phyloP scores from a whole-genome alignment of 345 rosid genomes.

The Anacardium occidentale region DNA sequence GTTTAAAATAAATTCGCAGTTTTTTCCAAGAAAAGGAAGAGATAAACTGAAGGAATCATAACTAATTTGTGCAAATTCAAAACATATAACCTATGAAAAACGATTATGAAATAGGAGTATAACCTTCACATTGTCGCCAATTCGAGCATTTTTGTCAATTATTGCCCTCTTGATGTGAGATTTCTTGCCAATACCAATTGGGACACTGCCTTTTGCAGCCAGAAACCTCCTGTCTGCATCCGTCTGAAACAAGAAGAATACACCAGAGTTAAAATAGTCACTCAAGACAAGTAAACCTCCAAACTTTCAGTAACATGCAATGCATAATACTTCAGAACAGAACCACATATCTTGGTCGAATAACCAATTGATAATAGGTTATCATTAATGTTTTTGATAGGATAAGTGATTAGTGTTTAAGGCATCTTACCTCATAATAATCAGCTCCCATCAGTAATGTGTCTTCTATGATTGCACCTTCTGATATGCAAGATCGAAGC shows the following conservation, averaged over 20 bases:
- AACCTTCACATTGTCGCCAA: slow-evolving; percentile 89
- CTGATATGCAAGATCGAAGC: slow-evolving; percentile 92
- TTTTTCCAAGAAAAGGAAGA: neutral
- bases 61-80: neutral
- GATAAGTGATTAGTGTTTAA: neutral
- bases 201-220: slow-evolving; percentile 87
- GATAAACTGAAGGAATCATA: neutral
- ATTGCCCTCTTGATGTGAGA: slow-evolving; percentile 92
- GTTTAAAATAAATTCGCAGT: too few species aligned
- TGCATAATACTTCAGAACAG: neutral
- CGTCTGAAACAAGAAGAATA: slow-evolving; percentile 44
- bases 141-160: slow-evolving; percentile 91
- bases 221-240: slow-evolving; percentile 82
- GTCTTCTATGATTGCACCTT: slow-evolving; percentile 93
- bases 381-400: neutral
- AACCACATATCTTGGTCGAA: neutral
- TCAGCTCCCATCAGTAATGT: slow-evolving; percentile 94
- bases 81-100: neutral
- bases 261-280: neutral
- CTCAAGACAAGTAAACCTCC: neutral
- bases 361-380: neutral
- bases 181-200: slow-evolving; percentile 83
- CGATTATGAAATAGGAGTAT: neutral
- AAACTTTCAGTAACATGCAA: neutral
- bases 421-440: slow-evolving; percentile 68